These are phyloP conservation scores for Ogataea degrootiae DNA, from an alignment of 805 yeast species.

Conservation along the genomic window DNA sequence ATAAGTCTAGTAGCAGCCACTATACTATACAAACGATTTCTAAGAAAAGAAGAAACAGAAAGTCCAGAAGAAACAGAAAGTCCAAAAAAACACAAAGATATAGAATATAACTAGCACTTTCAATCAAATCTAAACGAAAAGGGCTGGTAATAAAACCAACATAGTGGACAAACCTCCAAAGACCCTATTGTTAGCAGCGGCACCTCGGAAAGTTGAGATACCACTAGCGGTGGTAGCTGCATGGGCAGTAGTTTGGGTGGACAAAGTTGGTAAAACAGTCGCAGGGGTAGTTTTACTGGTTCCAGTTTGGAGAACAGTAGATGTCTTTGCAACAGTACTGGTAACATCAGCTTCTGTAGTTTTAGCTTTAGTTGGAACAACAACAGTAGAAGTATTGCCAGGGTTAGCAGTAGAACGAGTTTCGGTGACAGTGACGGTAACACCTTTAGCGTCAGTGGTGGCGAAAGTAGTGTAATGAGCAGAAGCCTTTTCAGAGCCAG, in stretches of 20 bases:
- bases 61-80: not conserved
- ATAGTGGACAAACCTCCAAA: too few species aligned
- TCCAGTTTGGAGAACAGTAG: not conserved
- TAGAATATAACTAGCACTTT: too few species aligned
- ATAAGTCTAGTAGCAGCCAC: too few species aligned
- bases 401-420: slow-evolving; percentile 8
- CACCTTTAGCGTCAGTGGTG: slow-evolving; percentile 15
- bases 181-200: not conserved
- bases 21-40: too few species aligned
- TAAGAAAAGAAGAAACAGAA: not conserved
- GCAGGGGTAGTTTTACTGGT: too few species aligned
- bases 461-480: slow-evolving; percentile 15
- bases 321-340: not conserved
- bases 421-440: slow-evolving; percentile 17
- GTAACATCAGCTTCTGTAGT: not conserved
- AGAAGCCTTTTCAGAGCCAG: not conserved
- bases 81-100: not conserved
- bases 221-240: not conserved
- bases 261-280: too few species aligned
- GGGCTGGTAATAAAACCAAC: too few species aligned
- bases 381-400: not conserved
- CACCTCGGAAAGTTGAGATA: slow-evolving; percentile 1
- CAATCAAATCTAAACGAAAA: too few species aligned
- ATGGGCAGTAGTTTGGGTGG: too few species aligned
- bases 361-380: not conserved